Percentiles rank a stretch among this genome's conserved stretches.
Evolutionary conservation across 1,139 yeast genomes (phyloP).

Genomic region (Casaregolazyma suthepensis): DNA sequence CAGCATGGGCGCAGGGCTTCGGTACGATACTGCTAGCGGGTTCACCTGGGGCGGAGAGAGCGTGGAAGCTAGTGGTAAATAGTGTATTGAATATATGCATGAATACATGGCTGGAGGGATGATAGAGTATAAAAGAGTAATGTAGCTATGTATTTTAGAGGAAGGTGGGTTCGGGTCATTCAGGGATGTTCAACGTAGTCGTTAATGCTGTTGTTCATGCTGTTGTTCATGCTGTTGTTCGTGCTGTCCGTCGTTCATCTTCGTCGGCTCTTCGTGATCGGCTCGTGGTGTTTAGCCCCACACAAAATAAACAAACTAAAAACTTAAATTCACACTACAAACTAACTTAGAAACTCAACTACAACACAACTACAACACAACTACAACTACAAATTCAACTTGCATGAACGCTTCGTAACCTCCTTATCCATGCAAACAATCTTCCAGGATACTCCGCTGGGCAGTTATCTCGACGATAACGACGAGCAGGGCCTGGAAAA

Average conservation of each 20-base stretch:
- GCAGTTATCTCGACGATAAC: slow-evolving; percentile 24
- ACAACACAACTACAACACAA: no score
- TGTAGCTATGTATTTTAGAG: not conserved
- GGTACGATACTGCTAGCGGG: slow-evolving; percentile 25
- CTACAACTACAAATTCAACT: no score
- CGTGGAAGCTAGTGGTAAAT: slow-evolving; percentile 28
- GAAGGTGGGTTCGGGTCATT: no score
- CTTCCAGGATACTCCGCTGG: slow-evolving; percentile 31
- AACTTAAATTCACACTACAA: no score
- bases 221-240: no score
- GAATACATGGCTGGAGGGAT: not conserved
- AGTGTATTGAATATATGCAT: slow-evolving; percentile 1
- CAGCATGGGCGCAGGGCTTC: slow-evolving; percentile 20
- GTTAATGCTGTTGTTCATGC: no score
- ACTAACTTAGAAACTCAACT: no score
- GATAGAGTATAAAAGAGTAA: not conserved
- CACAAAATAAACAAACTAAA: not conserved
- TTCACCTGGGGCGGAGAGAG: slow-evolving; percentile 29
- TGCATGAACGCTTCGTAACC: no score
- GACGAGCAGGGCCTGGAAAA: slow-evolving; percentile 31
- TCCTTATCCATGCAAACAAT: slow-evolving; percentile 17
- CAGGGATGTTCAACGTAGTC: no score
- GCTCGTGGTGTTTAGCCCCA: not conserved
- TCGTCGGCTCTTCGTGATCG: no score
- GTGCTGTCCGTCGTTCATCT: no score